These are phyloP conservation scores for Mortierella sp. DNA, from an alignment of 371 early-diverging fungal genomes.

Conservation along the genomic window DNA sequence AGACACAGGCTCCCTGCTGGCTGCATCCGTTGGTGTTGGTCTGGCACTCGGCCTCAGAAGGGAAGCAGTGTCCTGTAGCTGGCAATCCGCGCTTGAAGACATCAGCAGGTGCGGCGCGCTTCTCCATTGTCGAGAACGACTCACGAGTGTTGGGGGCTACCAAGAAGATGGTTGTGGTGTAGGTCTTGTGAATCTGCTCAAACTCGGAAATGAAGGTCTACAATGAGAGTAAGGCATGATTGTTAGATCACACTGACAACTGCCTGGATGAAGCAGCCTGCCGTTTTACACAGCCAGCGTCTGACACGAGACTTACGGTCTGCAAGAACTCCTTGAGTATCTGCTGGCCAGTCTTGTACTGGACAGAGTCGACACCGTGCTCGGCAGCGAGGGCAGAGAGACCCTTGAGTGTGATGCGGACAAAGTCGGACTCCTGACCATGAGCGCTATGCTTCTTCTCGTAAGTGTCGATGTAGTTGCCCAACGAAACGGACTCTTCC, in stretches of 20 bases:
- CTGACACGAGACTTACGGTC: constrained; percentile 12
- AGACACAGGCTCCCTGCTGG: constrained; percentile 33
- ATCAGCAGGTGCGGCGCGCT: neutral
- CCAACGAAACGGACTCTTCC: constrained; percentile 48
- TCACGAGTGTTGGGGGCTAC: constrained; percentile 26
- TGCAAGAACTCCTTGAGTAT: constrained; percentile 54
- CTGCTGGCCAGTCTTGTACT: constrained; percentile 47
- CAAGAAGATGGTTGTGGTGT: constrained; percentile 42
- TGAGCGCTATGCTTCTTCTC: constrained; percentile 27
- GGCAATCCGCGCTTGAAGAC: constrained; percentile 37
- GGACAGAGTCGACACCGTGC: constrained; percentile 47
- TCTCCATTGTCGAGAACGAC: constrained; percentile 7
- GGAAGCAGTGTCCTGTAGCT: constrained; percentile 26
- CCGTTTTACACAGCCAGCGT: too few relatives aligned
- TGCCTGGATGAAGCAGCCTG: too few relatives aligned
- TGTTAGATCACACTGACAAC: too few relatives aligned
- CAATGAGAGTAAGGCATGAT: neutral
- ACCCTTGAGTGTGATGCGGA: constrained; percentile 49
- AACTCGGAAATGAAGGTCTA: constrained; percentile 51
- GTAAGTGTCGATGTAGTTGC: constrained; percentile 49
- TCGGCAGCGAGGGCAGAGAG: constrained; percentile 42
- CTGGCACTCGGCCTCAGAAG: constrained; percentile 37
- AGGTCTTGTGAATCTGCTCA: constrained; percentile 53
- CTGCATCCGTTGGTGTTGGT: constrained; percentile 41
- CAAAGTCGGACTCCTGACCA: constrained; percentile 34